Evolutionary conservation across 2,329 filamentous ascomycete genomes (phyloP).

Genomic region (Fusarium domesticum): DNA sequence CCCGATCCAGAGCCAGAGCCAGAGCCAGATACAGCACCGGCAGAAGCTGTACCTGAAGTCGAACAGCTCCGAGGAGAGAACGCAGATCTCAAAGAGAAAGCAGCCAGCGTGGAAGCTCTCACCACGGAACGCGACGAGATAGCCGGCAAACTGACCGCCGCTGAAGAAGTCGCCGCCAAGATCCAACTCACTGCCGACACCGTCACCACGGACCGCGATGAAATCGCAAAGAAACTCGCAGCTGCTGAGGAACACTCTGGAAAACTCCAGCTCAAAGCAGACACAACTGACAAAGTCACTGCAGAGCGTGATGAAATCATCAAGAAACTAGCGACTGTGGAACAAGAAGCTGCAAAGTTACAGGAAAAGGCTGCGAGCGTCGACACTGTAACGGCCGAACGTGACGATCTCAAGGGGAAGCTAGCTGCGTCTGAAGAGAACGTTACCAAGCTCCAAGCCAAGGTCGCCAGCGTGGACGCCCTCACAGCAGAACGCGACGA

Average conservation of each 20-base stretch:
- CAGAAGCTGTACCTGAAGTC: neutral
- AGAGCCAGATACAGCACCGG: no score
- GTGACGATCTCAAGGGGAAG: conserved; percentile 17
- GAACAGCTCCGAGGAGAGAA: conserved; percentile 16
- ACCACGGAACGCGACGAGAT: conserved; percentile 19
- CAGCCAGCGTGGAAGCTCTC: conserved; percentile 9
- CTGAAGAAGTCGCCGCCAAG: conserved; percentile 13
- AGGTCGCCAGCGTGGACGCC: conserved; percentile 9
- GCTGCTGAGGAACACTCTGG: conserved; percentile 11
- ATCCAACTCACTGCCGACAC: conserved; percentile 5
- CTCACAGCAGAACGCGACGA: conserved; percentile 15
- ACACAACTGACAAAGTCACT: conserved; percentile 6
- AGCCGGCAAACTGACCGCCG: conserved; percentile 14
- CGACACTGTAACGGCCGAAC: conserved; percentile 14
- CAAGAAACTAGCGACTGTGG: conserved; percentile 18
- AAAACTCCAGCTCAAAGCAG: conserved; percentile 17
- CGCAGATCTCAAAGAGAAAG: conserved; percentile 22
- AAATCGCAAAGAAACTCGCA: conserved; percentile 24
- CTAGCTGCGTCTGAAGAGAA: conserved; percentile 14
- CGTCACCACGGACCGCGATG: conserved; percentile 17
- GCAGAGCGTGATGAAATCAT: conserved; percentile 24
- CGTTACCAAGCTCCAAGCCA: conserved; percentile 5
- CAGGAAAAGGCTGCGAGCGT: conserved; percentile 17
- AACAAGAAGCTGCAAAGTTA: conserved; percentile 15
- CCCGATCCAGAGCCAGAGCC: neutral